Conservation (phyloP, 495 filamentous ascomycete genomes). For the Aspergillus egyptiacus region DNA sequence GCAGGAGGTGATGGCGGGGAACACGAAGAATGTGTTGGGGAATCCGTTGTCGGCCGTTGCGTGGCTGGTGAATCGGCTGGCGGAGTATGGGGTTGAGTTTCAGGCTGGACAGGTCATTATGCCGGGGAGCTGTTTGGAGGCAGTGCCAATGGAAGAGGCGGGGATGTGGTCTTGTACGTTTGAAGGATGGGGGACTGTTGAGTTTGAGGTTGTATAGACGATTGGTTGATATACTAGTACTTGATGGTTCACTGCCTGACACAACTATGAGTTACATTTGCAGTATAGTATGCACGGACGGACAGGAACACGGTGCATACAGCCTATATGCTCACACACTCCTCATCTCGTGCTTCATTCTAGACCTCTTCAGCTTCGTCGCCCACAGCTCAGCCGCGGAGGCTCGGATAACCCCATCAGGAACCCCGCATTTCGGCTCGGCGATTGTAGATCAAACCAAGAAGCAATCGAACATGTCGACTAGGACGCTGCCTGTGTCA, state of each 20-base stretch:
- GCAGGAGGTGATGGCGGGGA: conserved; percentile 18
- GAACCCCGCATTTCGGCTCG: no score
- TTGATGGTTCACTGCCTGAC: background rate
- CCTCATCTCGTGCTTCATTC: no score
- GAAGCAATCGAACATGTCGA: no score
- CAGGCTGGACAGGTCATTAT: conserved; percentile 17
- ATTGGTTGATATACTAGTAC: background rate
- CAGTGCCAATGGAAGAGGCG: conserved; percentile 16
- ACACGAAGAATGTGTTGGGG: conserved; percentile 19
- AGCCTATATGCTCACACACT: no score
- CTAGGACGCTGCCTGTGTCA: no score
- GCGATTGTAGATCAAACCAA: no score
- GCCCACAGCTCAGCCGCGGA: no score
- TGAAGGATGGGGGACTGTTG: conserved; percentile 19
- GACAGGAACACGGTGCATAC: no score
- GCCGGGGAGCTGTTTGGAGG: conserved; percentile 20
- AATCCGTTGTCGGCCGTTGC: conserved; percentile 19
- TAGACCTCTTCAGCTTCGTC: no score
- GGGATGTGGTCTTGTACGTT: conserved; percentile 17
- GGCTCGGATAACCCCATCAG: no score
- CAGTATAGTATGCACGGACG: no score
- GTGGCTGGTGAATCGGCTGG: conserved; percentile 19
- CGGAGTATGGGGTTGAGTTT: conserved; percentile 20
- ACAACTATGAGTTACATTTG: background rate
- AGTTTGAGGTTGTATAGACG: conserved; percentile 20